These are phyloP conservation scores for Erodium moschatum DNA, from an alignment of 441 rosid genomes.

Conservation along the genomic window DNA sequence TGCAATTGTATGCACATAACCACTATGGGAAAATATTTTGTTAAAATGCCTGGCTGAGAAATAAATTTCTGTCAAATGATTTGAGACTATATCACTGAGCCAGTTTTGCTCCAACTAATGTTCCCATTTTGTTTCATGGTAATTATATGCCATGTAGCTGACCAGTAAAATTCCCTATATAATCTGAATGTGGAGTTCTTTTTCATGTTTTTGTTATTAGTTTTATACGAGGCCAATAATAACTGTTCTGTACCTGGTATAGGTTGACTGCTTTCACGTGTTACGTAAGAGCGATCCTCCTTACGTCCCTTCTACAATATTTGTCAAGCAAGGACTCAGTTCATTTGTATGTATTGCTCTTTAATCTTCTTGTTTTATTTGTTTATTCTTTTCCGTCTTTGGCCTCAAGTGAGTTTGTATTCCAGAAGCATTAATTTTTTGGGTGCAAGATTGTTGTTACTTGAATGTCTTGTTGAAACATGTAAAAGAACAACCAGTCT, in stretches of 20 bases:
- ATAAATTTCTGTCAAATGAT: neutral
- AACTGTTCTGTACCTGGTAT: slow-evolving; percentile 20
- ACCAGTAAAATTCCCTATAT: neutral
- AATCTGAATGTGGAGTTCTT: slow-evolving; percentile 4
- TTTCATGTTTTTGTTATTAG: slow-evolving; percentile 6
- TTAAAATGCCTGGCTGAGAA: neutral
- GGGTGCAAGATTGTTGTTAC: neutral
- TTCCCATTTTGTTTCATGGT: slow-evolving; percentile 2
- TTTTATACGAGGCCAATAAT: slow-evolving; percentile 14
- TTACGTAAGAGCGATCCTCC: slow-evolving; percentile 95
- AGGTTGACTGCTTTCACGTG: slow-evolving; percentile 99
- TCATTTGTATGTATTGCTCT: slow-evolving; percentile 60
- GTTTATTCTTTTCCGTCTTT: slow-evolving; percentile 10
- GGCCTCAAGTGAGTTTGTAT: slow-evolving; percentile 1
- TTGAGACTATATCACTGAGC: neutral
- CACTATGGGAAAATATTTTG: neutral
- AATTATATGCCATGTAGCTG: neutral
- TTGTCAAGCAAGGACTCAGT: slow-evolving; percentile 85
- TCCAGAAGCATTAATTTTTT: neutral
- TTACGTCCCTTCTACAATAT: slow-evolving; percentile 66
- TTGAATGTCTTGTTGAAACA: slow-evolving; percentile 1
- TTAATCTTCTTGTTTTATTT: slow-evolving; percentile 13
- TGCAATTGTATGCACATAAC: neutral
- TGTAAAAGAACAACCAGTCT: neutral
- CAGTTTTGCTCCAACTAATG: neutral